A percentile compares a stretch with the other conserved stretches of the same genome.
These are phyloP conservation scores for Saccharum hybrid DNA, from an alignment of 202 grass and related monocot species.

Conservation along the genomic window DNA sequence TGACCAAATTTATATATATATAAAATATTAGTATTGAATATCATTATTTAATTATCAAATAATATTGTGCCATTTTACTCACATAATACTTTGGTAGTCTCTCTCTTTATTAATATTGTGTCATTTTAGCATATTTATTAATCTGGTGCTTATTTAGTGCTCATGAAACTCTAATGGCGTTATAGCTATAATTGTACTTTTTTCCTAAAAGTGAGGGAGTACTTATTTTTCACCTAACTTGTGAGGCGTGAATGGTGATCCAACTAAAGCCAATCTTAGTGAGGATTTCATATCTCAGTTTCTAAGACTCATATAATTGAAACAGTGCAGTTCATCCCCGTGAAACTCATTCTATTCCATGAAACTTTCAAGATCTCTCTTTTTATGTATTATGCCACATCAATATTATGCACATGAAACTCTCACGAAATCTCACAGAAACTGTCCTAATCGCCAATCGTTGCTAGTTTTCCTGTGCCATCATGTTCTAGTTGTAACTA, in stretches of 20 bases:
- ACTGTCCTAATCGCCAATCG: neutral
- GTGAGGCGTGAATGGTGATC: neutral
- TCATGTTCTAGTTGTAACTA: neutral
- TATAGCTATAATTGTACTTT: neutral
- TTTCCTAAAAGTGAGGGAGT: neutral
- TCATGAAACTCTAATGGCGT: neutral
- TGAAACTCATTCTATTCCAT: too few relatives aligned
- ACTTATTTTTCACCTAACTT: slow-evolving; percentile 5
- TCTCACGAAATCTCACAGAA: too few relatives aligned
- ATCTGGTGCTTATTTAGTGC: neutral
- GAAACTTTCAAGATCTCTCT: neutral
- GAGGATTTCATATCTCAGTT: neutral
- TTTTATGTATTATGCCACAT: neutral
- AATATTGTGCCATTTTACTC: too few relatives aligned
- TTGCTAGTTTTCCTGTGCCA: neutral
- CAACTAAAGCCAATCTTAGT: neutral
- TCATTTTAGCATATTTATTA: neutral
- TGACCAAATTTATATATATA: neutral
- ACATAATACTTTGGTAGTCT: neutral
- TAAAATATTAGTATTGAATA: neutral
- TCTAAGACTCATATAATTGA: neutral
- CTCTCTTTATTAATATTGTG: neutral
- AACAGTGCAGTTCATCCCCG: neutral
- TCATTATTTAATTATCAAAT: too few relatives aligned
- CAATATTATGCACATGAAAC: neutral